Conservation (phyloP, 2,329 filamentous ascomycete genomes). For the Trichoderma sp. region DNA sequence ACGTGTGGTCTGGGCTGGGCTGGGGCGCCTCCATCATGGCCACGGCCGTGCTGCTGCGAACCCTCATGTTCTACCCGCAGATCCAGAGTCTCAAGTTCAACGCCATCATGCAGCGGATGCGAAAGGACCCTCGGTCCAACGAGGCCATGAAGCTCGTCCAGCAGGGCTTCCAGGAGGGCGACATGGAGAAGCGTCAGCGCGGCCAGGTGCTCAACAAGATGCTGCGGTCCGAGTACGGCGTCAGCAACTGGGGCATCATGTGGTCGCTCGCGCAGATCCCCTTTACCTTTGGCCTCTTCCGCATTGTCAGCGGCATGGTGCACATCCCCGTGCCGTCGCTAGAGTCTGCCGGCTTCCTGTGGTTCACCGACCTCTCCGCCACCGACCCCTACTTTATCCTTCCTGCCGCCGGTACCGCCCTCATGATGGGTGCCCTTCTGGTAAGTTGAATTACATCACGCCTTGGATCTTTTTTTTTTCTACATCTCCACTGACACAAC, state of each 20-base stretch:
- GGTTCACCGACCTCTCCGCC: constrained; percentile 77
- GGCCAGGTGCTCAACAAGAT: constrained; percentile 40
- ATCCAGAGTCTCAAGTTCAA: constrained; percentile 39
- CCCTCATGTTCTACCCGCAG: constrained; percentile 64
- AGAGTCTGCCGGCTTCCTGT: constrained; percentile 68
- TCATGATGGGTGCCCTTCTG: constrained; percentile 60
- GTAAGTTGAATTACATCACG: constrained; percentile 37
- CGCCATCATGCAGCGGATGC: constrained; percentile 62
- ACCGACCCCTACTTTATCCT: constrained; percentile 78
- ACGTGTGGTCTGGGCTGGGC: constrained; percentile 72
- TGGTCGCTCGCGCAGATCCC: constrained; percentile 56
- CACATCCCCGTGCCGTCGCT: constrained; percentile 78
- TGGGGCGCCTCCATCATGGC: constrained; percentile 79
- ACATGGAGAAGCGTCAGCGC: constrained; percentile 44
- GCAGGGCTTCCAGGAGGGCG: constrained; percentile 44
- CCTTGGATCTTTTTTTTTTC: no score
- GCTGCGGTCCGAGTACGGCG: constrained; percentile 42
- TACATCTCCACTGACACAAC: no score
- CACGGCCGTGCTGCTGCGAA: constrained; percentile 66
- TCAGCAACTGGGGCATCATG: constrained; percentile 38
- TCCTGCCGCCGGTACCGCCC: constrained; percentile 60
- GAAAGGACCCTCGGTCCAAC: constrained; percentile 55
- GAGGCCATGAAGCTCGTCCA: constrained; percentile 54
- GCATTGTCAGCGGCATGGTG: constrained; percentile 72
- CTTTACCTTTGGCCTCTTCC: constrained; percentile 79